A percentile compares a stretch with the other conserved stretches of the same genome.
Evolutionary conservation across 75 land plant genomes (phyloP).

Genomic region (Pinus albicaulis): DNA sequence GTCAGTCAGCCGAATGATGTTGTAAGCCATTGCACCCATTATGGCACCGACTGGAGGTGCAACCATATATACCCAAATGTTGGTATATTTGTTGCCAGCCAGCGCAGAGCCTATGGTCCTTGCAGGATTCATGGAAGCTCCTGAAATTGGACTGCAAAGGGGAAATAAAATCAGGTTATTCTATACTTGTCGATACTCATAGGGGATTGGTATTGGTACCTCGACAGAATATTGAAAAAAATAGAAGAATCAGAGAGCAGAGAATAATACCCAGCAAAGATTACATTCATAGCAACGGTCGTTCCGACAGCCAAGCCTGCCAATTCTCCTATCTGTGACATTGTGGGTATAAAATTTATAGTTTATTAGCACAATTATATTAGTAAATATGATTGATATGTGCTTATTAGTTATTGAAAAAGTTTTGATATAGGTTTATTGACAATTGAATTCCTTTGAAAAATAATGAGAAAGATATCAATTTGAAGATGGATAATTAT

Average conservation of each 20-base stretch:
- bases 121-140: constrained; percentile 91
- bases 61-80: constrained; percentile 73
- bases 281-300: constrained; percentile 48
- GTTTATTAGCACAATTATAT: too few relatives aligned
- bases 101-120: constrained; percentile 84
- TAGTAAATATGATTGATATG: too few relatives aligned
- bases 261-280: constrained; percentile 49
- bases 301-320: constrained; percentile 60
- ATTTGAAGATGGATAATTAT: too few relatives aligned
- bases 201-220: too few relatives aligned
- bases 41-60: constrained; percentile 48
- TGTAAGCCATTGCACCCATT: constrained; percentile 42
- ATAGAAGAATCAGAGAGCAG: not conserved
- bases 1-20: constrained; percentile 33
- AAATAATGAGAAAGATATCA: too few relatives aligned
- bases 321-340: constrained; percentile 41
- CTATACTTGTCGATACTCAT: too few relatives aligned
- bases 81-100: constrained; percentile 38
- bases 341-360: too few relatives aligned
- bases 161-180: too few relatives aligned
- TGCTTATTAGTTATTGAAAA: too few relatives aligned
- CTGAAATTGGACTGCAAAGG: constrained; percentile 69
- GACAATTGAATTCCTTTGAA: too few relatives aligned
- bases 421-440: too few relatives aligned
- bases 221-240: too few relatives aligned